These are phyloP conservation scores for Lepidium africanum DNA, from an alignment of 345 rosid species.

Conservation along the genomic window DNA sequence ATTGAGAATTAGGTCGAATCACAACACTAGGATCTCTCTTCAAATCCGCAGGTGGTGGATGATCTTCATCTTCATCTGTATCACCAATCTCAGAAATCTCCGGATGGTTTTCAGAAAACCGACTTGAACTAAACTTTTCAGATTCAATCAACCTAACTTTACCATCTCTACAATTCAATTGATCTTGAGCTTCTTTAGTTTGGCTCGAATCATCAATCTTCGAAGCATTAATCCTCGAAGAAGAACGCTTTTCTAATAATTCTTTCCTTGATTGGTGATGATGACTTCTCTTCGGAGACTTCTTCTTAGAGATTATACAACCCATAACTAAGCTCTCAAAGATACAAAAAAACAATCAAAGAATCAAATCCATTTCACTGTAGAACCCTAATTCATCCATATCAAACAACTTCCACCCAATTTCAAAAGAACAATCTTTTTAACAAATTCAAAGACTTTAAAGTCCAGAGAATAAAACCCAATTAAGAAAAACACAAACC, in stretches of 20 bases:
- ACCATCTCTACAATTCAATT: constrained; percentile 35
- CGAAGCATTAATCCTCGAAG: constrained; percentile 48
- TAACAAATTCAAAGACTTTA: neutral
- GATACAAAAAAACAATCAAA: neutral
- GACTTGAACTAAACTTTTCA: constrained; percentile 41
- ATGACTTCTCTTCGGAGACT: constrained; percentile 41
- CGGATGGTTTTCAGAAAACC: constrained; percentile 37
- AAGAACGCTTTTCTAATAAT: constrained; percentile 47
- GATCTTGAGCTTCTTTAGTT: constrained; percentile 24
- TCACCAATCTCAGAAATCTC: constrained; percentile 30
- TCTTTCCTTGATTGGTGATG: constrained; percentile 38
- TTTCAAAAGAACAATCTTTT: neutral
- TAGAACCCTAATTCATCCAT: constrained; percentile 1
- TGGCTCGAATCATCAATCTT: constrained; percentile 50
- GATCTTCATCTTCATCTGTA: constrained; percentile 16
- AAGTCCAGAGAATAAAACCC: neutral
- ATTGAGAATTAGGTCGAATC: constrained; percentile 26
- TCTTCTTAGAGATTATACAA: constrained; percentile 67
- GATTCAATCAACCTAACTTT: constrained; percentile 49
- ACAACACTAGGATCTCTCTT: constrained; percentile 10
- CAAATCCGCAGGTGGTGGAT: neutral
- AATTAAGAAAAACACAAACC: neutral
- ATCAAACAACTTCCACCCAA: neutral
- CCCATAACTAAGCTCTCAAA: constrained; percentile 42
- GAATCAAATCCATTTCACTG: neutral